Conservation (phyloP, 352 stramenopile genomes). For the Globisporangium nunn region DNA sequence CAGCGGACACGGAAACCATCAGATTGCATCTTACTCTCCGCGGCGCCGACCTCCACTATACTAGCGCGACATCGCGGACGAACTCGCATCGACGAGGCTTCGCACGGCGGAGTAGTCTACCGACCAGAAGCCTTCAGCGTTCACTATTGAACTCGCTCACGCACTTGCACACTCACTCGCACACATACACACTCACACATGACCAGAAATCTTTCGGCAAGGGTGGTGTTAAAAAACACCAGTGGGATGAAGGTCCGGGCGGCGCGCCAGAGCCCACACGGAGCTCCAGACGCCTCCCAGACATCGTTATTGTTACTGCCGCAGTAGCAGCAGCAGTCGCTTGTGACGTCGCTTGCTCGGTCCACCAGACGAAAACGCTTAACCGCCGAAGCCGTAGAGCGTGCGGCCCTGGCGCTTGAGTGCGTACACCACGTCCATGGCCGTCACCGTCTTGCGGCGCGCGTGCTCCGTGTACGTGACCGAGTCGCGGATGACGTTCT, state of each 20-base stretch:
- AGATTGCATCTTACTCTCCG: too few species aligned
- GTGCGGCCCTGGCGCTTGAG: conserved; percentile 96
- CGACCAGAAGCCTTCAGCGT: too few species aligned
- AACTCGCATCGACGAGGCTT: too few species aligned
- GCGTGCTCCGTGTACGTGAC: conserved; percentile 96
- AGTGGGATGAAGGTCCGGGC: conserved; percentile 10
- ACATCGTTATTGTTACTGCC: not conserved
- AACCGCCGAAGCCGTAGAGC: conserved; percentile 91
- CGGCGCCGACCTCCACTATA: too few species aligned
- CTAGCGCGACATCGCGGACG: too few species aligned
- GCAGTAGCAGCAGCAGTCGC: not conserved
- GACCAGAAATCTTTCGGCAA: conserved; percentile 15
- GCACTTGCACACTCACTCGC: not conserved
- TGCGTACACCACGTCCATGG: conserved; percentile 98
- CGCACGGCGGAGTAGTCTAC: too few species aligned
- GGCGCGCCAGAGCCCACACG: not conserved
- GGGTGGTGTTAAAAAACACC: conserved; percentile 58
- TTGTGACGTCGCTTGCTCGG: not conserved
- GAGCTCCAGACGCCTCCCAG: not conserved
- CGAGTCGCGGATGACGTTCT: conserved; percentile 97
- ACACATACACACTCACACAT: not conserved
- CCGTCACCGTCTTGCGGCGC: conserved; percentile 95
- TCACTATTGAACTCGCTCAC: not conserved
- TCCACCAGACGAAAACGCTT: conserved; percentile 18
- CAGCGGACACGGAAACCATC: too few species aligned